phyloP scores from a whole-genome alignment of 768 basidiomycete genomes.

The Boletus rex-veris region DNA sequence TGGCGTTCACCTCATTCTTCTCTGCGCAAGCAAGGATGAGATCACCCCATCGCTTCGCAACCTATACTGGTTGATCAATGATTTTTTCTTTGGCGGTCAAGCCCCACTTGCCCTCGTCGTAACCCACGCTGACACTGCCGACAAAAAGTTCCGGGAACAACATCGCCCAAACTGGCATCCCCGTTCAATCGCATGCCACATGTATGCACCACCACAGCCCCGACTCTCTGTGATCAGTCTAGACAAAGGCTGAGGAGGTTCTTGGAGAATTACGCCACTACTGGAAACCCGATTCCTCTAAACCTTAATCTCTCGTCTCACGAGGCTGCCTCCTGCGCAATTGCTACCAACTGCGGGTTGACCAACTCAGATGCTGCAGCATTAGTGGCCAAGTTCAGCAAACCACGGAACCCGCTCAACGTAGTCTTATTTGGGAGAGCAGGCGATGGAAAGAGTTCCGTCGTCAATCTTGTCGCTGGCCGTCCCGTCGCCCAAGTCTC shows the following conservation, averaged over 20 bases:
- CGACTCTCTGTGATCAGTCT: neutral
- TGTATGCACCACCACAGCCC: neutral
- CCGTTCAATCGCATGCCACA: neutral
- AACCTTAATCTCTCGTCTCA: neutral
- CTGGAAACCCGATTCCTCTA: neutral
- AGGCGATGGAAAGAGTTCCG: constrained; percentile 1
- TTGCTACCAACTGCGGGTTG: neutral
- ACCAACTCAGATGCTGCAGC: neutral
- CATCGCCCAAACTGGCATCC: constrained; percentile 4
- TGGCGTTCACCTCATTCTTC: constrained; percentile 37
- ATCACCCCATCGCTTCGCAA: constrained; percentile 23
- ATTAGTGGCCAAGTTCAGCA: neutral
- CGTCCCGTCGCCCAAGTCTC: neutral
- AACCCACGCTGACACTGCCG: constrained; percentile 29
- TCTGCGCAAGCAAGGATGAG: constrained; percentile 30
- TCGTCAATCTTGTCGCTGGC: constrained; percentile 3
- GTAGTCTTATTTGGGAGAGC: constrained; percentile 35
- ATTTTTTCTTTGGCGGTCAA: constrained; percentile 31
- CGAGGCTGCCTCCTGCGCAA: neutral
- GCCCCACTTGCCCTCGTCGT: constrained; percentile 36
- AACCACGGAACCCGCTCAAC: constrained; percentile 12
- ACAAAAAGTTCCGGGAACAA: constrained; percentile 32
- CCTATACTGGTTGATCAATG: constrained; percentile 32
- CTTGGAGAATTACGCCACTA: neutral
- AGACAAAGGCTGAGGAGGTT: neutral